Conservation (phyloP, 257 asterid species). For the Plectranthus barbatus region DNA sequence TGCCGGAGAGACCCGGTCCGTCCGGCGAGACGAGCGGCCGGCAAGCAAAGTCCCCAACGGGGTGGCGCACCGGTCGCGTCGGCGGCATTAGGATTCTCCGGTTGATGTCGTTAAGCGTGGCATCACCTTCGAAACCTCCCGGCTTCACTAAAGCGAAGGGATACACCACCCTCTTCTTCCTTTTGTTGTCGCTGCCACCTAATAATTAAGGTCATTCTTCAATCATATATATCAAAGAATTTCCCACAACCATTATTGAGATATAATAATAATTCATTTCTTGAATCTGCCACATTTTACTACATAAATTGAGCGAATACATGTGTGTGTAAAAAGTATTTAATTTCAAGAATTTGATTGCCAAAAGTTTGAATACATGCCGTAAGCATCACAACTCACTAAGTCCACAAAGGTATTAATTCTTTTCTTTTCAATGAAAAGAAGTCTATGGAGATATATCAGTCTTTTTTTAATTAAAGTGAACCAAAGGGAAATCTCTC, state of each 20-base stretch:
- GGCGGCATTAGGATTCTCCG: conserved; percentile 86
- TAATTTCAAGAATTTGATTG: not conserved
- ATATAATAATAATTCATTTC: too few relatives aligned
- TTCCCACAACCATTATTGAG: too few relatives aligned
- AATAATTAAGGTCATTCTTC: not conserved
- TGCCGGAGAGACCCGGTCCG: conserved; percentile 88
- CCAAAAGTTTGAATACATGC: not conserved
- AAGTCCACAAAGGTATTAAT: too few relatives aligned
- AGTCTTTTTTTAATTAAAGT: conserved; percentile 17
- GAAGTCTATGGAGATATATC: not conserved
- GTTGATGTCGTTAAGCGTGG: conserved; percentile 73
- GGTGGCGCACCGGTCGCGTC: conserved; percentile 75
- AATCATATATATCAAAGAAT: too few relatives aligned
- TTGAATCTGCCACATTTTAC: too few relatives aligned
- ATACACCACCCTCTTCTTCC: conserved; percentile 46
- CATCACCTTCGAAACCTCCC: conserved; percentile 69
- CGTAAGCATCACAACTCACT: not conserved
- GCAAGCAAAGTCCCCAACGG: conserved; percentile 88
- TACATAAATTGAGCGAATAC: not conserved
- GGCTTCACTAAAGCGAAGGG: conserved; percentile 90
- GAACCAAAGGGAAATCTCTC: conserved; percentile 12
- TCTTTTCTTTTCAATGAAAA: not conserved
- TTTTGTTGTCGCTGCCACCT: conserved; percentile 28
- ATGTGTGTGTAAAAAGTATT: not conserved
- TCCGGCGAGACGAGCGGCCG: conserved; percentile 56